Conservation (phyloP, 2,329 filamentous ascomycete species). For the Xylaria sp. region DNA sequence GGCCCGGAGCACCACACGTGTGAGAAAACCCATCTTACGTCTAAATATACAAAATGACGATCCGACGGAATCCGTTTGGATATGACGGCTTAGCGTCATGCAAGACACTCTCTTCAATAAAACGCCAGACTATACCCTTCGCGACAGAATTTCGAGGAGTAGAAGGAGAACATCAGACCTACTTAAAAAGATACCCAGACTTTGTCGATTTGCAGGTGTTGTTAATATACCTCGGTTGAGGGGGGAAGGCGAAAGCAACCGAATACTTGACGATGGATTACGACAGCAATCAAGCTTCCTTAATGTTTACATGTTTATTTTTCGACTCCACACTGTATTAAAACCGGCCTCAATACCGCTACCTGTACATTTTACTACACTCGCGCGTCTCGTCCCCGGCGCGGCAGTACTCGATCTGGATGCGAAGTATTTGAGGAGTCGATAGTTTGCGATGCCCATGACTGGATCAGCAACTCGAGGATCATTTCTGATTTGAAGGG, state of each 20-base stretch:
- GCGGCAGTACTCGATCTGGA: slow-evolving; percentile 37
- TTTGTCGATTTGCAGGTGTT: slow-evolving; percentile 35
- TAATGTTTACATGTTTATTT: slow-evolving; percentile 53
- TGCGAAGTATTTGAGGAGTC: slow-evolving; percentile 30
- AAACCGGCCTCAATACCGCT: slow-evolving; percentile 40
- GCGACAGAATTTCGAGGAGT: slow-evolving; percentile 14
- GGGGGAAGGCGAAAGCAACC: slow-evolving; percentile 27
- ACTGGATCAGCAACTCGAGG: slow-evolving; percentile 28
- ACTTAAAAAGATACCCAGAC: slow-evolving; percentile 45
- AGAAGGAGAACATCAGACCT: slow-evolving; percentile 33
- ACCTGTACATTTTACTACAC: slow-evolving; percentile 48
- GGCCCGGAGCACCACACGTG: slow-evolving; percentile 62
- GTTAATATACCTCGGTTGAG: slow-evolving; percentile 31
- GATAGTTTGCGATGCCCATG: slow-evolving; percentile 31
- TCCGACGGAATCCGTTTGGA: slow-evolving; percentile 34
- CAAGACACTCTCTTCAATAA: slow-evolving; percentile 19
- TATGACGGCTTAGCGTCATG: slow-evolving; percentile 30
- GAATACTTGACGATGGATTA: neutral
- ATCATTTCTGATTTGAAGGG: slow-evolving; percentile 29
- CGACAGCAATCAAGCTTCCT: slow-evolving; percentile 35
- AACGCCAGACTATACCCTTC: slow-evolving; percentile 23
- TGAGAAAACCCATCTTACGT: slow-evolving; percentile 48
- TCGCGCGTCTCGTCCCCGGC: slow-evolving; percentile 47
- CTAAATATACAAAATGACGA: slow-evolving; percentile 16
- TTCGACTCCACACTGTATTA: slow-evolving; percentile 44